phyloP scores from a whole-genome alignment of 2,329 filamentous ascomycete species.

The Rhynchosporium graminicola region DNA sequence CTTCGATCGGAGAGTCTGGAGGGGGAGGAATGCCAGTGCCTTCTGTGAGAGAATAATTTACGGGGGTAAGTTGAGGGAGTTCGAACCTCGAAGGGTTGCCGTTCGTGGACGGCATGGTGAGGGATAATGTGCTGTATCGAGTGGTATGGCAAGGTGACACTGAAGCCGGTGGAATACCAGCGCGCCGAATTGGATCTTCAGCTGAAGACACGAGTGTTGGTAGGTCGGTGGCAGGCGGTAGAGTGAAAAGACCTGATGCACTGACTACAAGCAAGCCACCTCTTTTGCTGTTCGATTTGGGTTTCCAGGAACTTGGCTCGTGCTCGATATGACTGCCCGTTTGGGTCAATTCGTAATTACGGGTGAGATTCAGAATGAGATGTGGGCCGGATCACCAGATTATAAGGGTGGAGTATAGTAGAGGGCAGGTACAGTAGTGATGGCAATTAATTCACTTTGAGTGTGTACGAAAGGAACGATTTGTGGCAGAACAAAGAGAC shows the following conservation, averaged over 20 bases:
- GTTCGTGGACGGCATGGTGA: slow-evolving; percentile 34
- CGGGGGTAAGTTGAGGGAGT: slow-evolving; percentile 38
- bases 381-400: slow-evolving; percentile 6
- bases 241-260: not conserved
- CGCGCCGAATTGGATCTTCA: slow-evolving; percentile 1
- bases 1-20: slow-evolving; percentile 39
- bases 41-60: slow-evolving; percentile 41
- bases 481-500: not conserved
- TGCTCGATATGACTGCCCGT: slow-evolving; percentile 22
- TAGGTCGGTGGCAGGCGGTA: slow-evolving; percentile 7
- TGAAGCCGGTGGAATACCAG: slow-evolving; percentile 8
- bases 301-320: slow-evolving; percentile 23
- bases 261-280: not conserved
- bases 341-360: slow-evolving; percentile 18
- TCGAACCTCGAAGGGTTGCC: slow-evolving; percentile 38
- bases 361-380: slow-evolving; percentile 3
- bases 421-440: not conserved
- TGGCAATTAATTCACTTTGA: not conserved
- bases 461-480: not conserved
- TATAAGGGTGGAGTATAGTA: not conserved
- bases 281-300: slow-evolving; percentile 11
- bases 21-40: slow-evolving; percentile 42
- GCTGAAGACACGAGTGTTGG: not conserved
- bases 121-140: not conserved
- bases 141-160: not conserved